Conservation (phyloP, 805 yeast species). For the Danielia reshetovae region DNA sequence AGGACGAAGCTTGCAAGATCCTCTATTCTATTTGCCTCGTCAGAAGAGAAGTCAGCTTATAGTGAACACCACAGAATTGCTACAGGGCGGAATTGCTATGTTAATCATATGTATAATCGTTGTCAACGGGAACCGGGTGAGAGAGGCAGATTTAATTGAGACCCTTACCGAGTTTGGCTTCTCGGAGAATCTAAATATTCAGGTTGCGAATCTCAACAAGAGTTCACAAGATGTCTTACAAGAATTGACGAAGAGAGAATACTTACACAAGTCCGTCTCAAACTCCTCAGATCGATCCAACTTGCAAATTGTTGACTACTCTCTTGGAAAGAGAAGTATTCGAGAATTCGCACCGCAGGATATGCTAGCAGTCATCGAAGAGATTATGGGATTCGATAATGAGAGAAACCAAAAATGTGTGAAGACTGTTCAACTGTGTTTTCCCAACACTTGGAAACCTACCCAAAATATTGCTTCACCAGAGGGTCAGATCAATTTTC, state of each 20-base stretch:
- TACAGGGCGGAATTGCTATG: conserved; percentile 28
- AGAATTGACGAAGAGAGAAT: conserved; percentile 29
- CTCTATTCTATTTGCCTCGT: conserved; percentile 20
- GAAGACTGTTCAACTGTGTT: conserved; percentile 1
- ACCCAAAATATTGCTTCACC: no score
- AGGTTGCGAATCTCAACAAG: conserved; percentile 19
- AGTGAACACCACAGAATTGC: conserved; percentile 23
- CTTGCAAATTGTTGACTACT: conserved; percentile 16
- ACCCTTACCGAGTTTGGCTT: conserved; percentile 24
- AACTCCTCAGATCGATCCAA: conserved; percentile 14
- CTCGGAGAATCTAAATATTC: conserved; percentile 15
- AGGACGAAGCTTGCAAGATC: neutral
- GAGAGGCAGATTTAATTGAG: conserved; percentile 23
- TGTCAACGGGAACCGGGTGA: conserved; percentile 28
- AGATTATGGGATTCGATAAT: neutral
- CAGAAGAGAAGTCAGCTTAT: conserved; percentile 16
- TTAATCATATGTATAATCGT: conserved; percentile 27
- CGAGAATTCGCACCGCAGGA: conserved; percentile 29
- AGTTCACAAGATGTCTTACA: conserved; percentile 20
- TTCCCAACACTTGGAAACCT: no score
- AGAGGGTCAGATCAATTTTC: no score
- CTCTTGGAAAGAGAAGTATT: conserved; percentile 30
- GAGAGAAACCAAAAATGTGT: neutral
- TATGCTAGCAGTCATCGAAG: conserved; percentile 21
- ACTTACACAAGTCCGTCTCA: conserved; percentile 17